phyloP scores from a whole-genome alignment of 2,329 filamentous ascomycete species.

The Fusarium goolgardi region DNA sequence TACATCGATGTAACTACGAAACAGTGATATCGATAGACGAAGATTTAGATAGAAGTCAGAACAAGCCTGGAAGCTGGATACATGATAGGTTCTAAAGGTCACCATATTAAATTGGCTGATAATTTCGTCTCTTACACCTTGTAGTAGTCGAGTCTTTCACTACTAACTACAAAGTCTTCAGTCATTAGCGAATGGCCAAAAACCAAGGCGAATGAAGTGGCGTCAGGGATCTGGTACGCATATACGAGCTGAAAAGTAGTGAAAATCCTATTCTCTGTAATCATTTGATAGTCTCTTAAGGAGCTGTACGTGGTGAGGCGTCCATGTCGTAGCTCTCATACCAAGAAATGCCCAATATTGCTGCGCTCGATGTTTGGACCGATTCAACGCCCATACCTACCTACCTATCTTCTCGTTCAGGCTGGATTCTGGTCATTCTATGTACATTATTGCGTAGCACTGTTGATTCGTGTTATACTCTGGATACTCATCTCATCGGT shows the following conservation, averaged over 20 bases:
- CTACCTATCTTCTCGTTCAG: not conserved
- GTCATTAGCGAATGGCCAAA: not conserved
- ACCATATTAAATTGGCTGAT: not conserved
- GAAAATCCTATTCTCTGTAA: not conserved
- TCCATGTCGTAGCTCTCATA: not conserved
- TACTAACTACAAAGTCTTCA: not conserved
- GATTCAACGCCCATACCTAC: not conserved
- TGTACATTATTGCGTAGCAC: not conserved
- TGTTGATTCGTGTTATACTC: not conserved
- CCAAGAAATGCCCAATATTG: not conserved
- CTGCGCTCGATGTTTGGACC: not conserved
- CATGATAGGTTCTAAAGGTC: not conserved
- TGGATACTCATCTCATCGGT: not conserved
- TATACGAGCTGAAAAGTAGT: slow-evolving; percentile 11
- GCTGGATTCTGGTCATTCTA: not conserved
- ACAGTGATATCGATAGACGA: not conserved
- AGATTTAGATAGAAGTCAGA: not conserved
- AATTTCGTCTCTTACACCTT: not conserved
- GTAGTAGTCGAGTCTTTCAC: not conserved
- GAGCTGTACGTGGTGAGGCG: not conserved
- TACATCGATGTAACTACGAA: slow-evolving; percentile 11
- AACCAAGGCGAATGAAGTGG: slow-evolving; percentile 6
- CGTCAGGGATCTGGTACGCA: slow-evolving; percentile 20
- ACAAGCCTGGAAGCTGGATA: not conserved
- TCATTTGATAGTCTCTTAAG: not conserved